These are phyloP conservation scores for Kondoa subrosea DNA, from an alignment of 768 basidiomycete species.

Conservation along the genomic window DNA sequence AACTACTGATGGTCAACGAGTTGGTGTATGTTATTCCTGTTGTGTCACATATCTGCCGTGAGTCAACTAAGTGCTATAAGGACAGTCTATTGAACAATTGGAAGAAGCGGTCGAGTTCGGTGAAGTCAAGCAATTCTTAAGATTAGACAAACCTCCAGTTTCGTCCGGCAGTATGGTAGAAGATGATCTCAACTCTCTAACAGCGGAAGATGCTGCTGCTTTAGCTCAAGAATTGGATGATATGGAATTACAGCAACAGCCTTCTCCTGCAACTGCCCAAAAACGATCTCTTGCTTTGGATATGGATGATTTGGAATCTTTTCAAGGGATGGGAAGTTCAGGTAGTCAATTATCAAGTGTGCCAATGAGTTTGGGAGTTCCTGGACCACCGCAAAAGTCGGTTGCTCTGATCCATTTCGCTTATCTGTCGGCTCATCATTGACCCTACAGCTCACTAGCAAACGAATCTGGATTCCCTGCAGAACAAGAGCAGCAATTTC, in stretches of 20 bases:
- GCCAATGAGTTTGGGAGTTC: not conserved
- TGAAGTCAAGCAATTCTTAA: slow-evolving; percentile 6
- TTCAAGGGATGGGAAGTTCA: not conserved
- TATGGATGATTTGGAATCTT: not conserved
- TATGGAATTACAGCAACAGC: not conserved
- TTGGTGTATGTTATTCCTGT: not conserved
- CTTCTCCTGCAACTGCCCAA: not conserved
- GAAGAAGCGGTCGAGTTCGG: slow-evolving; percentile 9
- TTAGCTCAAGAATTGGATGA: not conserved
- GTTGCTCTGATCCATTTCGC: not conserved
- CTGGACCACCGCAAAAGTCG: not conserved
- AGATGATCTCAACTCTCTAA: not conserved
- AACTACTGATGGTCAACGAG: not conserved
- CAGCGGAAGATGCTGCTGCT: not conserved
- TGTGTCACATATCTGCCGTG: not conserved
- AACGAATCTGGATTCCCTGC: not conserved
- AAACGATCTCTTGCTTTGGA: not conserved
- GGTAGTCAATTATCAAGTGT: not conserved
- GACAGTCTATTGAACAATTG: not conserved
- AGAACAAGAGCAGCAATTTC: not conserved
- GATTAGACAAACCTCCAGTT: not conserved
- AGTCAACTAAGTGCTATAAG: not conserved
- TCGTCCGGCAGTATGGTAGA: not conserved
- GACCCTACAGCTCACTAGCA: not conserved
- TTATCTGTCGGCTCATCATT: not conserved